These are phyloP conservation scores for Hsuehochloa calcarea DNA, from an alignment of 176 grass and related monocot species.

Conservation along the genomic window DNA sequence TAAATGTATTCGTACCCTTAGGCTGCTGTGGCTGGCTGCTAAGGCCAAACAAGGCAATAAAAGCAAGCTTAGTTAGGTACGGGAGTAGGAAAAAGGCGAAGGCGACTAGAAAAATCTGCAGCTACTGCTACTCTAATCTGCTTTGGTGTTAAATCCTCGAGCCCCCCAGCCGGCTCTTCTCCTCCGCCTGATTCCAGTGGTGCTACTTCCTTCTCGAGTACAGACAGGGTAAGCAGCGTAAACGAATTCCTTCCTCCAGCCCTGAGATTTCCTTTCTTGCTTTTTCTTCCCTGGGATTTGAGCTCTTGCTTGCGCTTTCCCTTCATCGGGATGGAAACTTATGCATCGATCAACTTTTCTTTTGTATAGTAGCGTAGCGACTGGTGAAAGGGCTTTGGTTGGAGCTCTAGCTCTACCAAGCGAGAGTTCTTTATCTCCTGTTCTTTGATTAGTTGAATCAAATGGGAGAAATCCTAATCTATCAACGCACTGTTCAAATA, in stretches of 20 bases:
- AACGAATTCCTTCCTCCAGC: slow-evolving; percentile 8
- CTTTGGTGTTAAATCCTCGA: slow-evolving; percentile 48
- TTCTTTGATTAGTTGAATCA: background rate
- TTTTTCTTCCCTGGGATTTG: slow-evolving; percentile 34
- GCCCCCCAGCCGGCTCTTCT: background rate
- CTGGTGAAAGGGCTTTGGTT: background rate
- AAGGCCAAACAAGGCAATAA: too few species aligned
- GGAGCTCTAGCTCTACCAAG: background rate
- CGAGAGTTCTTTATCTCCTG: background rate
- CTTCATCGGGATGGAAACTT: slow-evolving; percentile 39
- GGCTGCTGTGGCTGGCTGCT: background rate
- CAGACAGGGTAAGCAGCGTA: slow-evolving; percentile 16
- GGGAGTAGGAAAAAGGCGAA: too few species aligned
- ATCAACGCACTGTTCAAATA: background rate
- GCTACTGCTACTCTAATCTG: too few species aligned
- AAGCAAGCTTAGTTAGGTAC: too few species aligned
- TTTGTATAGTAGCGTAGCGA: background rate
- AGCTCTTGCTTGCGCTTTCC: slow-evolving; percentile 7
- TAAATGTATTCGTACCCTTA: too few species aligned
- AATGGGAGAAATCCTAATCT: background rate
- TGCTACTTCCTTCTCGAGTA: background rate
- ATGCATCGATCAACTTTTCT: background rate
- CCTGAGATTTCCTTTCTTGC: slow-evolving; percentile 4
- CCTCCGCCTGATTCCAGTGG: slow-evolving; percentile 34
- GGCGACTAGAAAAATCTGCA: too few species aligned